phyloP scores from a whole-genome alignment of 306 rosid species.

The Fragaria vesca region DNA sequence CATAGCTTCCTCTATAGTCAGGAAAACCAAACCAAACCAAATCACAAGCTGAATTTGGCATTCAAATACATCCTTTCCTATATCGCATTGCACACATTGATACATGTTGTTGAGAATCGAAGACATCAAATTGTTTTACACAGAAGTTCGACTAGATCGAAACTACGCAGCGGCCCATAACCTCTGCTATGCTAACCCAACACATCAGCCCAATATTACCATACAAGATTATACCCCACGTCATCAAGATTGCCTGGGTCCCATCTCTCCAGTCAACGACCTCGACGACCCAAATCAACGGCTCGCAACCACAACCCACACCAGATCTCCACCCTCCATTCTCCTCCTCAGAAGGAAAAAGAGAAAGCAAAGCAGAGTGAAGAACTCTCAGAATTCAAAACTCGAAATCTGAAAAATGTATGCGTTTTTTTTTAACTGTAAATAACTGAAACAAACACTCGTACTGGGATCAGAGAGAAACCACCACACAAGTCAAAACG shows the following conservation, averaged over 20 bases:
- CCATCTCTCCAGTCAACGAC: background rate
- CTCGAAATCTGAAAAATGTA: background rate
- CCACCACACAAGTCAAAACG: background rate
- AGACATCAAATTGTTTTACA: no score
- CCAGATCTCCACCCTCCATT: background rate
- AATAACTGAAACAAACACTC: conserved; percentile 31
- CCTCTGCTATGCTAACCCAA: background rate
- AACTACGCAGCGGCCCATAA: background rate
- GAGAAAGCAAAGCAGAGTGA: background rate
- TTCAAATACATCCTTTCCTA: no score
- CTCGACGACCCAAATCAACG: background rate
- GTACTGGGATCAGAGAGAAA: conserved; percentile 9
- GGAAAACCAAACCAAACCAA: background rate
- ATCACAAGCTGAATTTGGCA: background rate
- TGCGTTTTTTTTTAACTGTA: conserved; percentile 19
- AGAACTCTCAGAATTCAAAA: background rate
- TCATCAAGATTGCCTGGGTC: background rate
- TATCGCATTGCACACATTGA: no score
- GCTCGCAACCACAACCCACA: background rate
- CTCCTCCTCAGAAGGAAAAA: background rate
- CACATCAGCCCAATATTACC: background rate
- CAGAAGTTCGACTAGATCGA: no score
- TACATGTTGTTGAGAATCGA: no score
- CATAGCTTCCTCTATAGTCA: no score
- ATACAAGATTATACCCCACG: background rate